These are phyloP conservation scores for Trichoderma parareesei DNA, from an alignment of 495 filamentous ascomycete genomes.

Conservation along the genomic window DNA sequence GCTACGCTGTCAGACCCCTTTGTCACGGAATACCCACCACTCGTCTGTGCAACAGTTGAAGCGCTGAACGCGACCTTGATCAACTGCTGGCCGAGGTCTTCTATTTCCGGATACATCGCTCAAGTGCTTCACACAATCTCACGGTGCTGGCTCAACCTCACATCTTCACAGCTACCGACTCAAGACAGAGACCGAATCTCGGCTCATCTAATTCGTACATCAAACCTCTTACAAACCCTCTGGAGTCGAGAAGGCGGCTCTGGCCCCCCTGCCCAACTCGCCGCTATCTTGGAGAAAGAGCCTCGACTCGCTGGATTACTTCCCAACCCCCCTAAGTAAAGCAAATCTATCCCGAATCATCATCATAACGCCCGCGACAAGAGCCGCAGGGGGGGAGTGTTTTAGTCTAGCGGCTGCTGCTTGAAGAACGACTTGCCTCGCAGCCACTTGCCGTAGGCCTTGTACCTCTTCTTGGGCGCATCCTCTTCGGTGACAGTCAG, in stretches of 20 bases:
- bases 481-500: slow-evolving; percentile 84
- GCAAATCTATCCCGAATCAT: too few relatives aligned
- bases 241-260: slow-evolving; percentile 16
- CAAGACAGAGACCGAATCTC: slow-evolving; percentile 28
- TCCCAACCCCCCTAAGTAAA: slow-evolving; percentile 22
- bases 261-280: background rate
- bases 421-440: slow-evolving; percentile 90
- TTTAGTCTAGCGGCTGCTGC: slow-evolving; percentile 64
- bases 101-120: slow-evolving; percentile 45
- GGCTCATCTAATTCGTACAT: slow-evolving; percentile 35
- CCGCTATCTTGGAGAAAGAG: background rate
- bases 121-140: slow-evolving; percentile 59
- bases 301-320: slow-evolving; percentile 16
- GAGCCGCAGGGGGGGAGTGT: slow-evolving; percentile 10
- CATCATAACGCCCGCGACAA: too few relatives aligned
- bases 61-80: slow-evolving; percentile 52
- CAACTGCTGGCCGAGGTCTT: slow-evolving; percentile 67
- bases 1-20: slow-evolving; percentile 13
- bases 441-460: slow-evolving; percentile 90
- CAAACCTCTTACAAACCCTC: slow-evolving; percentile 10
- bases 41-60: slow-evolving; percentile 45
- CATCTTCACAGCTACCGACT: slow-evolving; percentile 31
- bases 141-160: slow-evolving; percentile 58
- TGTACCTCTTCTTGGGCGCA: slow-evolving; percentile 82
- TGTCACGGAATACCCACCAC: slow-evolving; percentile 51